Base-by-base conservation (phyloP, 768 basidiomycete genomes). In the Leccinum imitatum region DNA sequence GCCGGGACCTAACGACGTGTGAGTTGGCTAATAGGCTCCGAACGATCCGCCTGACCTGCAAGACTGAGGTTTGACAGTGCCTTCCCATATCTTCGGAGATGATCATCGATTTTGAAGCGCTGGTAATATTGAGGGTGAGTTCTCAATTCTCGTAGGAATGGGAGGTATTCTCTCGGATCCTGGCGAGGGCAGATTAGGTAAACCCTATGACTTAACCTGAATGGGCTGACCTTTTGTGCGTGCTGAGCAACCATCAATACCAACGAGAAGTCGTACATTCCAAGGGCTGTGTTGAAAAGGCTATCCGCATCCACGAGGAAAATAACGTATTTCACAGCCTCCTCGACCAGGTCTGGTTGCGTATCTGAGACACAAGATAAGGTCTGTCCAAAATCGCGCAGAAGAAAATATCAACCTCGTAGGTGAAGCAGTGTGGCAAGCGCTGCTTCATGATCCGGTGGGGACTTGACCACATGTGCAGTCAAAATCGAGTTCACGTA, bases 91-190 rank as follows among this genome's bases (percentile, higher is more conserved):
- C 92, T 84, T 69, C 85, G 86, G 44, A 98, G 82, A 71, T 98
- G 87, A 68, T 98, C 94, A 68, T 99, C 95, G 59, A 99, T 98
- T 64, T 84, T 84, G 78, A 92, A 97, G 50, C 85, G 78, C 65
- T 98, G 95, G 67, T 96, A 92, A 69, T 85, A 82, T 59, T 83
- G 84, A 50, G 93, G 90, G 30, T 73, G 62, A 0, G 87, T 82
- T 19, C 92, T 85, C 8, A 99, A 81, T 64, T 96, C 93, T 9
- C 93, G 86, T 33, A 99, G 81, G 85, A 99, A 98, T 0, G 97
- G 97, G 0, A 99, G 84, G 69, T 99, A 99, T 71, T 99, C 97
- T 66, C 95, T 82, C 6, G 97, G 97, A 73, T 99, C 97, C 96
- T 98, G 65, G 27, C 58, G 27, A 30, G n/a, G 19, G 31, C 44